A percentile compares a stretch with the other conserved stretches of the same genome.
Conservation (phyloP, 2,329 filamentous ascomycete genomes). For the Colletotrichum destructivum region DNA sequence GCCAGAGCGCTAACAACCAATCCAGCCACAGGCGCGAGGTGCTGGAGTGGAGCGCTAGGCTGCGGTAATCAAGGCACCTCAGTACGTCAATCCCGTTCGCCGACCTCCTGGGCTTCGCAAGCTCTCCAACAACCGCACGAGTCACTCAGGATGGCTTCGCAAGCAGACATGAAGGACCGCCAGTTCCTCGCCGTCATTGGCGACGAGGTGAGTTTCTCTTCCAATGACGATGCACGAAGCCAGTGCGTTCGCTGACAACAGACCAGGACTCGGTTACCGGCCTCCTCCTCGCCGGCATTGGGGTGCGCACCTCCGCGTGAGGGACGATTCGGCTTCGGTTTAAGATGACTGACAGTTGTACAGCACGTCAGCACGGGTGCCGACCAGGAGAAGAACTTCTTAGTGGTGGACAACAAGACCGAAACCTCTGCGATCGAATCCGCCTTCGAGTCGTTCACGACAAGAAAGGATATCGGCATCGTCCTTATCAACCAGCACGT, state of each 20-base stretch:
- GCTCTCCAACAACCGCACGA: conserved; percentile 39
- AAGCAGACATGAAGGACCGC: conserved; percentile 82
- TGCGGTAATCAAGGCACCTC: conserved; percentile 30
- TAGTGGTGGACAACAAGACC: conserved; percentile 95
- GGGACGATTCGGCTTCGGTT: neutral
- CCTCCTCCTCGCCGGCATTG: conserved; percentile 93
- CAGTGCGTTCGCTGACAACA: conserved; percentile 41
- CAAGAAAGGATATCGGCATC: conserved; percentile 96
- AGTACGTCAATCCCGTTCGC: conserved; percentile 40
- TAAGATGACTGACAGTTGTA: conserved; percentile 26
- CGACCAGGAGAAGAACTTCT: conserved; percentile 96
- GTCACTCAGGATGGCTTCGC: conserved; percentile 60
- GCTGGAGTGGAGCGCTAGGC: conserved; percentile 28
- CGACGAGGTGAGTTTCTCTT: conserved; percentile 80
- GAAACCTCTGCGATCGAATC: conserved; percentile 89
- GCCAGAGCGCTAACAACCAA: conserved; percentile 25
- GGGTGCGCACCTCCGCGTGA: conserved; percentile 70
- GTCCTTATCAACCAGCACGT: conserved; percentile 98
- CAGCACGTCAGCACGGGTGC: conserved; percentile 93
- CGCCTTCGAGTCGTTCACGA: conserved; percentile 91
- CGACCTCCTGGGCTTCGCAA: conserved; percentile 31
- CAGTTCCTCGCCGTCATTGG: conserved; percentile 98
- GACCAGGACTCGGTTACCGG: conserved; percentile 93
- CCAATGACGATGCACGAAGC: conserved; percentile 48
- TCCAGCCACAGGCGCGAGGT: conserved; percentile 20